phyloP scores from a whole-genome alignment of 164 flowering plant genomes.

The Umbilicus rupestris region DNA sequence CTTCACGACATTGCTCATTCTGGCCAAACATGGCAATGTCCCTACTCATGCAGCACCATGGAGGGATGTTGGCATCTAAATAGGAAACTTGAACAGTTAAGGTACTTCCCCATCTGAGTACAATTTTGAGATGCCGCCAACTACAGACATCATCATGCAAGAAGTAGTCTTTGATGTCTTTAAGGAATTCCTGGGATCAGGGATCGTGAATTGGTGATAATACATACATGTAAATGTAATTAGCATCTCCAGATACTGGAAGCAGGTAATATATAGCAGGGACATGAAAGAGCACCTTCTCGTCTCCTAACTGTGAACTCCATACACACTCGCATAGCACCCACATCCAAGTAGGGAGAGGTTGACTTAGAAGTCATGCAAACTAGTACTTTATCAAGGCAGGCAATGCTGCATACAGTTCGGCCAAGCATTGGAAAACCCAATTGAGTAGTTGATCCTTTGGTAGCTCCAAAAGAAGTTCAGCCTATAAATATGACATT shows the following conservation, averaged over 20 bases:
- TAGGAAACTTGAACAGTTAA: background rate
- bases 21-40: background rate
- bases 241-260: background rate
- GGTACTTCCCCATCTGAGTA: background rate
- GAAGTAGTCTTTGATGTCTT: background rate
- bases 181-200: background rate
- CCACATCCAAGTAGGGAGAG: background rate
- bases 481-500: slow-evolving; percentile 44
- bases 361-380: background rate
- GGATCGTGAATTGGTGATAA: background rate
- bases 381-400: slow-evolving; percentile 72
- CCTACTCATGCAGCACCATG: background rate
- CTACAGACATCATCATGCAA: background rate
- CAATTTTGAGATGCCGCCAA: background rate
- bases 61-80: background rate
- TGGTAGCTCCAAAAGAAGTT: slow-evolving; percentile 88
- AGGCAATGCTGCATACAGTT: slow-evolving; percentile 75
- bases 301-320: background rate
- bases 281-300: background rate
- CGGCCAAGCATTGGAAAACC: slow-evolving; percentile 81
- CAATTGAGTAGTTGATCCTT: slow-evolving; percentile 81
- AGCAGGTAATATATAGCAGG: background rate
- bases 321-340: background rate
- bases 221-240: background rate
- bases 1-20: background rate